Evolutionary conservation across 805 yeast genomes (phyloP), one percentile per base, ranked within the genome.

Genomic region (Pichia nanzhaoensis): DNA sequence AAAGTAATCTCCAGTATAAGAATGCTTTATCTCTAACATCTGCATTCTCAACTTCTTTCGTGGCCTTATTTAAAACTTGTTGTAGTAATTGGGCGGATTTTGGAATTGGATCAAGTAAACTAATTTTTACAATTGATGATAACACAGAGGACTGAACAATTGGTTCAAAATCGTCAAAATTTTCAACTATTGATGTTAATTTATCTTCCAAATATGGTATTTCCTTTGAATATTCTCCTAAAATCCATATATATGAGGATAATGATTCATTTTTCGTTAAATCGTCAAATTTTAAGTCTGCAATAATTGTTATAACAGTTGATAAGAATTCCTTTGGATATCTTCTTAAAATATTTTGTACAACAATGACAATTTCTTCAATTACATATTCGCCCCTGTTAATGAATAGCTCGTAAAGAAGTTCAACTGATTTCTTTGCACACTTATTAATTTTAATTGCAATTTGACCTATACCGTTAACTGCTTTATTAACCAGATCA

Each of bases 11-110:
- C 93, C 93, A 84, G 59, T 83, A 84, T 35, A 84, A 68, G 60
- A 75, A 84, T 1, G 91, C 89, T 67, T 82, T 78, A 60, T 84
- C 95, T 61, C 93, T 73, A 22, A 84, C 83, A 58, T 84, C 95
- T 2, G 87, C 77, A 56, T 82, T 82, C 49, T 82, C 84, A 46
- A 83, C 70, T 36, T 76, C 73, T 47, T 74, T 75, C 4, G 89
- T 83, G 9, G 86, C 79, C 48, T 72, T 60, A 48, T 78, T 82
- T 53, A 84, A 70, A 6, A 80, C 71, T 36, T 67, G 68, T 55
- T 84, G 90, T 51, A 84, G 67, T 20, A 69, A 56, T 20, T 54
- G 63, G 27, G 75, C 68, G 42, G 63, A 59, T 13, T 51, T 51
- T 4, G 62, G 56, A 3, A 66, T 55, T 17, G 69, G 65, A 33